Conservation (phyloP, 2,329 filamentous ascomycete species). For the Monilinia aucupariae region DNA sequence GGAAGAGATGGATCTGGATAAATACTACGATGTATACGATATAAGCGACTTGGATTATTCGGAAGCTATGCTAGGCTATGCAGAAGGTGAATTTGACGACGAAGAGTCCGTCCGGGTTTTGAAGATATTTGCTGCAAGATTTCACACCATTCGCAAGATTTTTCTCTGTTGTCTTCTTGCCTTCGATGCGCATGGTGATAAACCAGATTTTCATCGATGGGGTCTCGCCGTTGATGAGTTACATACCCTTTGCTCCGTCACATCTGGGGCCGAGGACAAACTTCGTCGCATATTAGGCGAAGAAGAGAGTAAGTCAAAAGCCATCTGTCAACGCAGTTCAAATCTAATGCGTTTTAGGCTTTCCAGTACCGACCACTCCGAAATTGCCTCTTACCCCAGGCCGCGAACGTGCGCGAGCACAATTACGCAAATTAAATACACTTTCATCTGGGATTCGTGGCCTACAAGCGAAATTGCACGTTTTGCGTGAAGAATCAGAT, state of each 20-base stretch:
- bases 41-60: conserved; percentile 67
- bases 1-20: conserved; percentile 76
- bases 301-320: conserved; percentile 62
- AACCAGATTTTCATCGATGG: conserved; percentile 73
- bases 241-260: conserved; percentile 55
- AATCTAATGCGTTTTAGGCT: conserved; percentile 40
- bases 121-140: conserved; percentile 73
- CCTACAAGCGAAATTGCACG: conserved; percentile 88
- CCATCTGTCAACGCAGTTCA: conserved; percentile 7
- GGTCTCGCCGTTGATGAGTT: conserved; percentile 72
- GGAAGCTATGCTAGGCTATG: conserved; percentile 61
- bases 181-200: conserved; percentile 74
- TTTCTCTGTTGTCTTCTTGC: conserved; percentile 86
- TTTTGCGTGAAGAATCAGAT: conserved; percentile 85
- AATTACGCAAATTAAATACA: conserved; percentile 81
- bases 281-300: conserved; percentile 68
- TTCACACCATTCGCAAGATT: conserved; percentile 76
- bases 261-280: conserved; percentile 57
- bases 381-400: conserved; percentile 60
- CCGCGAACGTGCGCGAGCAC: conserved; percentile 79
- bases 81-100: conserved; percentile 66
- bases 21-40: conserved; percentile 87
- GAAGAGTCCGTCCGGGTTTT: conserved; percentile 71
- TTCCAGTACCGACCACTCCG: conserved; percentile 50
- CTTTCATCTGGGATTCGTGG: conserved; percentile 86